phyloP scores from a whole-genome alignment of 73 alveolate species.

The Effrenium voratum region DNA sequence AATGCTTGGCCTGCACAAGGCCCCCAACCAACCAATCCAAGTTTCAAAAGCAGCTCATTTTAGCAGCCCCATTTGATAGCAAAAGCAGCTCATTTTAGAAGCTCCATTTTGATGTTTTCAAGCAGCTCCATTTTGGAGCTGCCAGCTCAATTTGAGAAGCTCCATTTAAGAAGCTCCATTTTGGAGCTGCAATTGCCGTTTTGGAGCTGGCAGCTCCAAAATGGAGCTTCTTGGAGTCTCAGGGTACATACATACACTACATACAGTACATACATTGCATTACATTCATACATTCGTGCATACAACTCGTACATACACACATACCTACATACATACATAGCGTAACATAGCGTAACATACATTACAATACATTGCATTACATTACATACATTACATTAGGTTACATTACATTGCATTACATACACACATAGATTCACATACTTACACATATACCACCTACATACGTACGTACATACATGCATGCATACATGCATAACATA shows the following conservation, averaged over 20 bases:
- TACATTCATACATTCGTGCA: background rate
- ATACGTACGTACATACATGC: background rate
- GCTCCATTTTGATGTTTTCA: background rate
- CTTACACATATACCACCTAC: background rate
- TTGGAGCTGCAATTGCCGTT: background rate
- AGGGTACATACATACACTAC: background rate
- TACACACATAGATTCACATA: too few relatives aligned
- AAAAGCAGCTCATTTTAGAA: background rate
- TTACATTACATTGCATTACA: too few relatives aligned
- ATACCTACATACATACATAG: background rate
- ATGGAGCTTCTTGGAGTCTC: constrained; percentile 10
- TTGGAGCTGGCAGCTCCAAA: background rate
- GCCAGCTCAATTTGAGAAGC: background rate
- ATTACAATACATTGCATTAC: too few relatives aligned
- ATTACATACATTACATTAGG: too few relatives aligned
- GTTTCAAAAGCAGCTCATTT: background rate
- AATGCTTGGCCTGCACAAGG: background rate
- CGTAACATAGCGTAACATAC: too few relatives aligned
- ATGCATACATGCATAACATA: background rate
- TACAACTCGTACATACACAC: background rate
- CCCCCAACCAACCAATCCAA: background rate
- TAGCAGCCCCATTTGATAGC: background rate
- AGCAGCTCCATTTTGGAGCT: background rate
- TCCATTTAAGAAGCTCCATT: background rate
- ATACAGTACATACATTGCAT: background rate